phyloP scores from a whole-genome alignment of 2,329 filamentous ascomycete species.

The Cladosporium sp. region DNA sequence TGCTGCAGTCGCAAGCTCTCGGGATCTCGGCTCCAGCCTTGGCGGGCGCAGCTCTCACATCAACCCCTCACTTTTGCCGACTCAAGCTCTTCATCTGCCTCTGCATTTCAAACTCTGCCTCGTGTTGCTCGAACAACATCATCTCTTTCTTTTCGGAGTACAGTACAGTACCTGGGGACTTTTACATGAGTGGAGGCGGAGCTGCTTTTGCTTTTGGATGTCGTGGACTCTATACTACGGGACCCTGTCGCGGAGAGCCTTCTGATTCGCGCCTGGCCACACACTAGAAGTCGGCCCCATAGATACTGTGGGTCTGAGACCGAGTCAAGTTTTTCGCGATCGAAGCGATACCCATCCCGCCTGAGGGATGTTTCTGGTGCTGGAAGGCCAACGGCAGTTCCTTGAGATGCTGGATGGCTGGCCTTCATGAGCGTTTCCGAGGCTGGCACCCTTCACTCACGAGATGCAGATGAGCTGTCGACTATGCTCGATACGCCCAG shows the following conservation, averaged over 20 bases:
- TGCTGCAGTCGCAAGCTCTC: too few relatives aligned
- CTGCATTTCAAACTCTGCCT: too few relatives aligned
- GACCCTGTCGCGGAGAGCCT: constrained; percentile 5
- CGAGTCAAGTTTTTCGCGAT: constrained; percentile 9
- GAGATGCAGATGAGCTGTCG: too few relatives aligned
- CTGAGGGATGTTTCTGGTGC: constrained; percentile 1
- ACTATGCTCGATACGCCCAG: too few relatives aligned
- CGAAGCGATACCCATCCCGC: background rate
- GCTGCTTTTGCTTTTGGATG: constrained; percentile 4
- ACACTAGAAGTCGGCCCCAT: constrained; percentile 11
- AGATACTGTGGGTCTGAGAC: constrained; percentile 2
- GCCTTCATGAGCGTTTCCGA: too few relatives aligned
- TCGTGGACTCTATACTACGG: constrained; percentile 1
- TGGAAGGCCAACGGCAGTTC: background rate
- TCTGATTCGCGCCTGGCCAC: constrained; percentile 4
- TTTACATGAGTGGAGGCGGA: constrained; percentile 7
- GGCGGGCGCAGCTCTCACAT: background rate
- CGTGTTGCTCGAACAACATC: too few relatives aligned
- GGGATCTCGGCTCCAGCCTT: background rate
- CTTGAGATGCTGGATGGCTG: too few relatives aligned
- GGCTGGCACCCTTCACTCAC: too few relatives aligned
- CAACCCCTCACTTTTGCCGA: background rate
- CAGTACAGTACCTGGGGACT: background rate
- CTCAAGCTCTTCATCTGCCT: background rate
- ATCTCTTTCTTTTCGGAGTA: background rate